Percentiles rank a stretch among this genome's conserved stretches.
phyloP scores from a whole-genome alignment of 495 filamentous ascomycete genomes.

The Cairneyella variabilis region DNA sequence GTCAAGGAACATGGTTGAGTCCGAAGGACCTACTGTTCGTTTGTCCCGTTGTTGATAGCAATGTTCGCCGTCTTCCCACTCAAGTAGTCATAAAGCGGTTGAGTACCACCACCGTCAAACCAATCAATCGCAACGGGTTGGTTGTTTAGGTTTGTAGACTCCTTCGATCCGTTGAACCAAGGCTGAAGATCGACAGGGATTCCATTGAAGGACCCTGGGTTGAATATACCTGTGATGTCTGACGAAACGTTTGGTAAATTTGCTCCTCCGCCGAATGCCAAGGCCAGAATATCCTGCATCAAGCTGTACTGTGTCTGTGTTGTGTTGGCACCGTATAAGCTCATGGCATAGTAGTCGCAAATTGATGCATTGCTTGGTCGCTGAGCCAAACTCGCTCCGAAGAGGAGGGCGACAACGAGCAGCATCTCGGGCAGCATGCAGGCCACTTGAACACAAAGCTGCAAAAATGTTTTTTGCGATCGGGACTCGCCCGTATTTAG shows the following conservation, averaged over 20 bases:
- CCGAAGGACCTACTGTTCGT: slow-evolving; percentile 19
- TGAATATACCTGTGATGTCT: slow-evolving; percentile 40
- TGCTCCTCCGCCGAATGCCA: slow-evolving; percentile 42
- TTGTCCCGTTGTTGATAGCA: slow-evolving; percentile 11
- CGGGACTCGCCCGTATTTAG: background rate
- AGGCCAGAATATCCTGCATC: slow-evolving; percentile 41
- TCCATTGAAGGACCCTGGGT: slow-evolving; percentile 34
- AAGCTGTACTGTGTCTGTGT: slow-evolving; percentile 40
- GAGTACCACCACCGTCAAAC: slow-evolving; percentile 21
- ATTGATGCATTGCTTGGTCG: slow-evolving; percentile 34
- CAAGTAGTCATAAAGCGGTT: slow-evolving; percentile 15
- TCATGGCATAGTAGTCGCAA: slow-evolving; percentile 45
- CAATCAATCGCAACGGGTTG: slow-evolving; percentile 21
- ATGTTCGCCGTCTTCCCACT: slow-evolving; percentile 7
- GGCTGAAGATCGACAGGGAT: slow-evolving; percentile 39
- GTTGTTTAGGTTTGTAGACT: slow-evolving; percentile 37
- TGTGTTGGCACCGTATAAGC: slow-evolving; percentile 39
- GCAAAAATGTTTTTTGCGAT: background rate
- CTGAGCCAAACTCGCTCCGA: slow-evolving; percentile 27
- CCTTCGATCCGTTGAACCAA: slow-evolving; percentile 43
- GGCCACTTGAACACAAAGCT: background rate
- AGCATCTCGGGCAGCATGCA: background rate
- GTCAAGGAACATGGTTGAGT: background rate
- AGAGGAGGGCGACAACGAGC: background rate
- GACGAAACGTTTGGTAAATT: slow-evolving; percentile 31